Evolutionary conservation across 2,329 filamentous ascomycete species (phyloP).

Genomic region (Apiospora aurea): DNA sequence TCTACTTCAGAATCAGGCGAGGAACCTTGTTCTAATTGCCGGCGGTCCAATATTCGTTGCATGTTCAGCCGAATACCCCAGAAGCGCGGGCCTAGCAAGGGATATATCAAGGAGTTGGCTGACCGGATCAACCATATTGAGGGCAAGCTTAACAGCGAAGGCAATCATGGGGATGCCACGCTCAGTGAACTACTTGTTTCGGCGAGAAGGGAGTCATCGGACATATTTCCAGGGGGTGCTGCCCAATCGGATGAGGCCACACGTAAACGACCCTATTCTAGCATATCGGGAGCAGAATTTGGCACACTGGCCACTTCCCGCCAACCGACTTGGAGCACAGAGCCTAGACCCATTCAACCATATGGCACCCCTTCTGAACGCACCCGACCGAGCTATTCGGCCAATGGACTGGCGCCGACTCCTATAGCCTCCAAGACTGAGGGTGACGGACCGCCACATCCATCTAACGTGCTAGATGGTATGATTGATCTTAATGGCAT

Average conservation of each 20-base stretch:
- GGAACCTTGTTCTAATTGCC: conserved; percentile 83
- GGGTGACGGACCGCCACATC: conserved; percentile 43
- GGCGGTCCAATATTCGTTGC: conserved; percentile 76
- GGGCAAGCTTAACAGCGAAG: conserved; percentile 71
- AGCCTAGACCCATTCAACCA: conserved; percentile 53
- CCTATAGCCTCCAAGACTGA: conserved; percentile 48
- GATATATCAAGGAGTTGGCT: conserved; percentile 92
- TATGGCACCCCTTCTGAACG: conserved; percentile 45
- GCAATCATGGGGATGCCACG: conserved; percentile 46
- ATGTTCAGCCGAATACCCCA: conserved; percentile 87
- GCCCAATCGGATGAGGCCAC: conserved; percentile 47
- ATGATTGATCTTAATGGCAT: conserved; percentile 43
- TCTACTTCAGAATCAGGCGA: conserved; percentile 67
- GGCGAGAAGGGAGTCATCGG: conserved; percentile 49
- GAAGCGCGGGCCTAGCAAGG: conserved; percentile 89
- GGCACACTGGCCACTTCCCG: conserved; percentile 50
- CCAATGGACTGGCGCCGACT: conserved; percentile 54
- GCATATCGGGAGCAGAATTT: conserved; percentile 45
- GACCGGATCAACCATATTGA: conserved; percentile 85
- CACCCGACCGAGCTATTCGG: conserved; percentile 43
- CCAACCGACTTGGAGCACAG: conserved; percentile 55
- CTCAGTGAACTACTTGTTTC: conserved; percentile 49
- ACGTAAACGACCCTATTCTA: conserved; percentile 46
- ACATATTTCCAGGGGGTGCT: conserved; percentile 61
- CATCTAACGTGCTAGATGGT: conserved; percentile 41